Percentiles rank a stretch among this genome's conserved stretches.
These are phyloP conservation scores for Claviceps sp. DNA, from an alignment of 2,329 filamentous ascomycete species.

Conservation along the genomic window DNA sequence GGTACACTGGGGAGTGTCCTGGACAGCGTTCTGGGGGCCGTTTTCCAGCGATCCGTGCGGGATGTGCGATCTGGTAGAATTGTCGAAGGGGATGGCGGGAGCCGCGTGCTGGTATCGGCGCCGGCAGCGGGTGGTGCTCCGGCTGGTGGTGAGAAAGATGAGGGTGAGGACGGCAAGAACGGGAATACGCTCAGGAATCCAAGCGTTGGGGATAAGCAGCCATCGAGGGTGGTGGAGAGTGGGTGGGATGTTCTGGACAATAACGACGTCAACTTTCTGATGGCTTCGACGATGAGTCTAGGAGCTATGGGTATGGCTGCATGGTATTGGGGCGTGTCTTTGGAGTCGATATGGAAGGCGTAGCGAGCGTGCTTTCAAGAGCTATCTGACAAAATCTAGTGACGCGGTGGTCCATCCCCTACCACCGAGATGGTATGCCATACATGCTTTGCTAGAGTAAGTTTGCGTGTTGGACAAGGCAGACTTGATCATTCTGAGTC, in stretches of 20 bases:
- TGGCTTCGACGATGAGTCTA: constrained; percentile 73
- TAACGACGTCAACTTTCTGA: constrained; percentile 87
- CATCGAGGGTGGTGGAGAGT: constrained; percentile 51
- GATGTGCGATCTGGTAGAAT: constrained; percentile 77
- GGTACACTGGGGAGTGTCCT: constrained; percentile 70
- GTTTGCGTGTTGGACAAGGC: no score
- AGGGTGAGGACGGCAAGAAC: constrained; percentile 30
- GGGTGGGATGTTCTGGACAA: constrained; percentile 74
- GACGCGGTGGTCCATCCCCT: no score
- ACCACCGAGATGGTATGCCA: no score
- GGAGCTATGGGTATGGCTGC: constrained; percentile 56
- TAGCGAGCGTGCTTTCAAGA: background rate
- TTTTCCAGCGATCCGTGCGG: constrained; percentile 74
- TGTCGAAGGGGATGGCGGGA: constrained; percentile 72
- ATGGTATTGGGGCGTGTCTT: constrained; percentile 46
- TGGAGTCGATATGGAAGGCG: constrained; percentile 19
- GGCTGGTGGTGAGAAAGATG: constrained; percentile 22
- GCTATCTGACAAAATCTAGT: no score
- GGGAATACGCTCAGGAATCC: constrained; percentile 35
- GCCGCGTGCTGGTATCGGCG: constrained; percentile 36
- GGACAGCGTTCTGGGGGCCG: constrained; percentile 75
- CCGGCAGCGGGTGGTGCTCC: constrained; percentile 10
- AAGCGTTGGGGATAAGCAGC: constrained; percentile 41
- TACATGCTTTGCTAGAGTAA: no score
- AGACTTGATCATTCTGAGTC: no score